Percentiles rank a stretch among this genome's conserved stretches.
Conservation (phyloP, 2,329 filamentous ascomycete genomes). For the Blastomyces percursus region DNA sequence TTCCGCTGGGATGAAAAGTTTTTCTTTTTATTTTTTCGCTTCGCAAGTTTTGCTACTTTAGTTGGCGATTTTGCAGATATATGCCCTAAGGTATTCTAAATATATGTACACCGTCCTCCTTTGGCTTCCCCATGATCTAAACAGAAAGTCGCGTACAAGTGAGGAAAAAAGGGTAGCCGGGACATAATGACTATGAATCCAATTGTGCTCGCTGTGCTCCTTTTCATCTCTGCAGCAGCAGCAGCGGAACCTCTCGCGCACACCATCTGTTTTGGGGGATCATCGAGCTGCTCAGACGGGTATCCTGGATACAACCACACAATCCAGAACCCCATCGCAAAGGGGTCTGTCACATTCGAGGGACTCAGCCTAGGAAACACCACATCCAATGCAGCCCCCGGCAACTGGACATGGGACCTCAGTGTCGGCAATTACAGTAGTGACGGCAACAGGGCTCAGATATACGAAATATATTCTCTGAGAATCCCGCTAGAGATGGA, state of each 20-base stretch:
- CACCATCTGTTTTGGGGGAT: not conserved
- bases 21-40: no score
- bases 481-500: not conserved
- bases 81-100: not conserved
- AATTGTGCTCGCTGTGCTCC: not conserved
- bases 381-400: not conserved
- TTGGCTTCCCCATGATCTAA: not conserved
- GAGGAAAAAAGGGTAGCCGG: not conserved
- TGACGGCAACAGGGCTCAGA: not conserved
- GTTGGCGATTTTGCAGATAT: no score
- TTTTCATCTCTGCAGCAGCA: not conserved
- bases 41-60: no score
- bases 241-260: not conserved
- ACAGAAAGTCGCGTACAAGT: not conserved
- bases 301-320: not conserved
- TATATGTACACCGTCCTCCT: not conserved
- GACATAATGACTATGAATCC: not conserved
- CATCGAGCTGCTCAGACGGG: not conserved
- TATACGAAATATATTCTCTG: not conserved
- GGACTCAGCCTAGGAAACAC: not conserved
- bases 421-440: not conserved
- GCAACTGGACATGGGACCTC: not conserved
- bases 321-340: not conserved
- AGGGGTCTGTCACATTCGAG: not conserved
- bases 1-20: not conserved